A percentile compares a stretch with the other conserved stretches of the same genome.
These are phyloP conservation scores for Thelephora terrestris DNA, from an alignment of 1,284 basidiomycete species.

Conservation along the genomic window DNA sequence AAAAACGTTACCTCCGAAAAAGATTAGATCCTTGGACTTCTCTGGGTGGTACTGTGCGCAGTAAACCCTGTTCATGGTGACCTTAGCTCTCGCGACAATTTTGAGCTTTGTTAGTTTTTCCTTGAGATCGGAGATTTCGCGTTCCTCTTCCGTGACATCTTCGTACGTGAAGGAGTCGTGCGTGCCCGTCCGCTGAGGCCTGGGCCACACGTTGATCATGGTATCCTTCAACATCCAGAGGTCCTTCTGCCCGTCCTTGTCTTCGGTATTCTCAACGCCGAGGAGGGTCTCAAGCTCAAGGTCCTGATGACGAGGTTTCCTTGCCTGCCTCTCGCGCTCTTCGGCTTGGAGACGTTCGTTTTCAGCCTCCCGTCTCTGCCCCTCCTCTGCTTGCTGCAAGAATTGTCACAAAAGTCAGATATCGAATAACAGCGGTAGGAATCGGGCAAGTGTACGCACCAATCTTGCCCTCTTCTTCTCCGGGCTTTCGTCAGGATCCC, in stretches of 20 bases:
- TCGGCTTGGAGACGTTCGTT: constrained; percentile 49
- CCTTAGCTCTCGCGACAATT: constrained; percentile 64
- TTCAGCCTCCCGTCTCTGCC: constrained; percentile 38
- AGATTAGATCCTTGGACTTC: constrained; percentile 66
- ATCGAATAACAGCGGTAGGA: background rate
- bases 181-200: constrained; percentile 21
- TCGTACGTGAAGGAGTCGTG: constrained; percentile 42
- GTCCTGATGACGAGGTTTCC: constrained; percentile 55
- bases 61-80: constrained; percentile 63
- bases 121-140: constrained; percentile 40
- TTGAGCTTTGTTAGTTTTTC: constrained; percentile 44
- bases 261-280: constrained; percentile 33
- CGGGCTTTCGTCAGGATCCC: constrained; percentile 55
- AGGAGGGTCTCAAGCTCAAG: constrained; percentile 45
- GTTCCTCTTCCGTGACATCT: constrained; percentile 29
- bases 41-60: constrained; percentile 72
- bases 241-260: constrained; percentile 29
- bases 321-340: constrained; percentile 49
- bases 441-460: constrained; percentile 26
- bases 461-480: constrained; percentile 52
- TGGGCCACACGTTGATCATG: constrained; percentile 26
- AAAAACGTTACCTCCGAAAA: constrained; percentile 55
- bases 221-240: constrained; percentile 26
- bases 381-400: constrained; percentile 35
- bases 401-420: constrained; percentile 3